These are phyloP conservation scores for Fusarium marasasianum DNA, from an alignment of 2,329 filamentous ascomycete genomes.

Conservation along the genomic window DNA sequence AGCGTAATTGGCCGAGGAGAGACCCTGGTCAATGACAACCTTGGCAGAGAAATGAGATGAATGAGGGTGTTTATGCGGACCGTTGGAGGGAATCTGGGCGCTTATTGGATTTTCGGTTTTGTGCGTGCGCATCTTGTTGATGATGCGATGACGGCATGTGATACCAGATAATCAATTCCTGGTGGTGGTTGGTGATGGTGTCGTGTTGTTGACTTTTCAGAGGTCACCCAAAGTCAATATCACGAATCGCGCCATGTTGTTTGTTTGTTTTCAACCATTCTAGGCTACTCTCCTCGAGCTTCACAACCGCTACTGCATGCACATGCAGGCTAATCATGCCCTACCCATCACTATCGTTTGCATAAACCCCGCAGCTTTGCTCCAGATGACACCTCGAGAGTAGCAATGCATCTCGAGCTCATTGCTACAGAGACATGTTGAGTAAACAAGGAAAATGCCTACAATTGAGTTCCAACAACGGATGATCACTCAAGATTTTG, in stretches of 20 bases:
- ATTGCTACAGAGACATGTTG: constrained; percentile 8
- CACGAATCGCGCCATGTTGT: constrained; percentile 15
- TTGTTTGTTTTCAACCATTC: constrained; percentile 19
- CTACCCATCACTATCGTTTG: not conserved
- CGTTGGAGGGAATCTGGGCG: not conserved
- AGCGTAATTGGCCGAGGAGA: constrained; percentile 28
- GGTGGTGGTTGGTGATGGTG: not conserved
- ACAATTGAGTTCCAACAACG: constrained; percentile 1
- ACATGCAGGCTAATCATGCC: constrained; percentile 9
- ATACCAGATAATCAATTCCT: constrained; percentile 1
- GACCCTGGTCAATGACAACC: constrained; percentile 22
- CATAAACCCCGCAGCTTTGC: constrained; percentile 25
- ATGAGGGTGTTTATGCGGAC: constrained; percentile 28
- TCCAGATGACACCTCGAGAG: constrained; percentile 2
- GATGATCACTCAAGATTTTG: not conserved
- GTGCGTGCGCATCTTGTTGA: not conserved
- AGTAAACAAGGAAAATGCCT: constrained; percentile 13
- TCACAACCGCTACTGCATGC: constrained; percentile 1
- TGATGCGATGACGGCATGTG: constrained; percentile 34
- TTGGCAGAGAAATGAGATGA: constrained; percentile 39
- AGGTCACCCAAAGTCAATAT: constrained; percentile 22
- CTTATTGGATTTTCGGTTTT: not conserved
- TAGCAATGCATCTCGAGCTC: constrained; percentile 6
- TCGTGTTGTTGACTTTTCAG: not conserved
- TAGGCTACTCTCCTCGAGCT: not conserved